Conservation (phyloP, 2,329 filamentous ascomycete genomes). For the Aspergillus tubingensis region DNA sequence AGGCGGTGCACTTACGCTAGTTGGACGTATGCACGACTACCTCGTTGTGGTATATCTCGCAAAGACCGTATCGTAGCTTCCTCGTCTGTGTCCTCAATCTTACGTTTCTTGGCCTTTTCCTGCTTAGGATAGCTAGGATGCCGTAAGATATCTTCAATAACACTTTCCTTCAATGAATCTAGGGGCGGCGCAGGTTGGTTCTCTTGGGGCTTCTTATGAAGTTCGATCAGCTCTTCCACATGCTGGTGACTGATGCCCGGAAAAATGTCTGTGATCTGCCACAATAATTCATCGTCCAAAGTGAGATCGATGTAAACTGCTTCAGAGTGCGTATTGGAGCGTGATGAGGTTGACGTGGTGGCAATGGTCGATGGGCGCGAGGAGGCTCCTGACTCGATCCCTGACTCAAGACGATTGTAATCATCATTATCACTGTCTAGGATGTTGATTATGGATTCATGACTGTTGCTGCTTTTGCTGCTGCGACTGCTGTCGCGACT, state of each 20-base stretch:
- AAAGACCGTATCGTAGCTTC: conserved; percentile 30
- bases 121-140: conserved; percentile 47
- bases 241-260: conserved; percentile 50
- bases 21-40: conserved; percentile 22
- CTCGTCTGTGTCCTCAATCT: conserved; percentile 36
- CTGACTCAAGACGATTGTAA: too few relatives aligned
- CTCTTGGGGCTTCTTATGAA: conserved; percentile 9
- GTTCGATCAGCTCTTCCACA: conserved; percentile 41
- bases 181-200: neutral
- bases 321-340: neutral
- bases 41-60: conserved; percentile 24
- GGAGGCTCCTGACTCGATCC: too few relatives aligned
- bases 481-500: neutral
- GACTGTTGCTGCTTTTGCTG: too few relatives aligned
- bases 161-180: conserved; percentile 25
- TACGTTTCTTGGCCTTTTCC: conserved; percentile 39
- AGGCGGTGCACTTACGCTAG: conserved; percentile 24
- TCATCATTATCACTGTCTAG: too few relatives aligned
- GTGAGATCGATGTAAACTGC: neutral
- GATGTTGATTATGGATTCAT: too few relatives aligned
- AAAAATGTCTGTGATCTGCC: conserved; percentile 46
- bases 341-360: neutral
- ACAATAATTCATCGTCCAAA: conserved; percentile 27
- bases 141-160: conserved; percentile 47
- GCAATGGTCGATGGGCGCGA: too few relatives aligned